Evolutionary conservation across 495 filamentous ascomycete genomes (phyloP).

Genomic region (Daldinia childiae): DNA sequence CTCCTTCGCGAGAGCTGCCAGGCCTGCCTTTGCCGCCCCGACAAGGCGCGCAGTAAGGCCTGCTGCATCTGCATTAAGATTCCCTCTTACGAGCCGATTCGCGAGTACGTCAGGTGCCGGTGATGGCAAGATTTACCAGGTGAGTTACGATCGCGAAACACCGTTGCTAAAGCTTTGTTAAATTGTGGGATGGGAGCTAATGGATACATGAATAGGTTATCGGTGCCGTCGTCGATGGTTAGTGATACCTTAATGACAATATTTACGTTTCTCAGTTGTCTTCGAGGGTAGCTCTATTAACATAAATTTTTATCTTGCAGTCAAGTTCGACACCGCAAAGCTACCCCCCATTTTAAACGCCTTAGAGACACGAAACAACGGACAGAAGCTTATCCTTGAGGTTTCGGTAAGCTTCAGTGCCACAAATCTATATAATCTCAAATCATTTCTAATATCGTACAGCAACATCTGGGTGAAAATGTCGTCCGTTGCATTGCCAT

Average conservation of each 20-base stretch:
- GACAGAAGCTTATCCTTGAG: constrained; percentile 95
- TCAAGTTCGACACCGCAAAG: constrained; percentile 94
- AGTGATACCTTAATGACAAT: constrained; percentile 46
- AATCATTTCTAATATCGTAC: constrained; percentile 52
- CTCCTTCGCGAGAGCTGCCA: constrained; percentile 80
- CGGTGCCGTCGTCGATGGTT: constrained; percentile 81
- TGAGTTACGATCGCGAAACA: constrained; percentile 52
- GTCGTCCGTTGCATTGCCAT: constrained; percentile 99
- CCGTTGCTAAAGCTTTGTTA: constrained; percentile 60
- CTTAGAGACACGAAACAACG: constrained; percentile 87
- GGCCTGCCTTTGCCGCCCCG: constrained; percentile 72
- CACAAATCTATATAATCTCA: constrained; percentile 19
- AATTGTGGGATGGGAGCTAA: constrained; percentile 59
- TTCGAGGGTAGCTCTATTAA: constrained; percentile 16
- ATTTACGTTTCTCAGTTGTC: neutral
- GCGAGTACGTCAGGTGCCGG: constrained; percentile 71
- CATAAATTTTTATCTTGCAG: constrained; percentile 43
- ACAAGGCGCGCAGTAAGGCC: constrained; percentile 75
- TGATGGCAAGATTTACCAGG: constrained; percentile 87
- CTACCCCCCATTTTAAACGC: constrained; percentile 98
- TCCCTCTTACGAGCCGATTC: constrained; percentile 68
- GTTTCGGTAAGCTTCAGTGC: constrained; percentile 79
- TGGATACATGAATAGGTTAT: constrained; percentile 66
- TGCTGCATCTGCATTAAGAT: constrained; percentile 69
- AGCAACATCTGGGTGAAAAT: constrained; percentile 99